Evolutionary conservation across 768 basidiomycete genomes (phyloP), one percentile per base, ranked within the genome.

Genomic region (Trametes cubensis): DNA sequence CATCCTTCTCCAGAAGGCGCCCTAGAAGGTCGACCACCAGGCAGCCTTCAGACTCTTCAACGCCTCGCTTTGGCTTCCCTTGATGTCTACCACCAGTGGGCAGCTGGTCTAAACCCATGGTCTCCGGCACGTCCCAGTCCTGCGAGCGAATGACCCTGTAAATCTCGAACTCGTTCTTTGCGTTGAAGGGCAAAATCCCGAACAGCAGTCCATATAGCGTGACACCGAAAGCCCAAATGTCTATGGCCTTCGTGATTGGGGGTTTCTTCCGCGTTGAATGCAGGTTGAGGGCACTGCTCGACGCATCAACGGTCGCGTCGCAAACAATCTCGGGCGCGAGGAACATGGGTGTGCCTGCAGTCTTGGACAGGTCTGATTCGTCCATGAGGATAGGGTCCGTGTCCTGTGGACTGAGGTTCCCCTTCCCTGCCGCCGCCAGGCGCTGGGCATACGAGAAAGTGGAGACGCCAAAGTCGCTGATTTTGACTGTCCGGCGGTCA

Each of bases 391-490:
- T 82, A 6, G 85, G 83, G 65, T 89, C 86, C 20, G 82, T 78
- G 71, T 55, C 69, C 34, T 56, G 25, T 11, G 59, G 57, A 11
- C 56, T 48, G 68, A 61, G 73, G 61, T 67, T 76, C 60, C 70
- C 79, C 48, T 79, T 77, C 4, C 81, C 85, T 0, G 85, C 85
- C 23, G 86, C 85, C 3, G 88, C 87, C 18, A 90, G 82, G 3
- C 87, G 84, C 65, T 95, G 88, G 0, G 94, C 92, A 68, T 93
- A 90, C 5, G 94, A 96, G 75, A 96, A 95, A 72, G 96, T 94
- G 17, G 96, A 95, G 55, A 97, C 94, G 55, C 97, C 97, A 75
- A 99, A 98, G 76, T 99, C 97, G 26, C 90, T 94, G 63, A 99
- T 98, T 77, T 99, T 99, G 76, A 98, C 95, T 60, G 84, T 85